Evolutionary conservation across 2,329 filamentous ascomycete genomes (phyloP).

Genomic region (Cordyceps javanica): DNA sequence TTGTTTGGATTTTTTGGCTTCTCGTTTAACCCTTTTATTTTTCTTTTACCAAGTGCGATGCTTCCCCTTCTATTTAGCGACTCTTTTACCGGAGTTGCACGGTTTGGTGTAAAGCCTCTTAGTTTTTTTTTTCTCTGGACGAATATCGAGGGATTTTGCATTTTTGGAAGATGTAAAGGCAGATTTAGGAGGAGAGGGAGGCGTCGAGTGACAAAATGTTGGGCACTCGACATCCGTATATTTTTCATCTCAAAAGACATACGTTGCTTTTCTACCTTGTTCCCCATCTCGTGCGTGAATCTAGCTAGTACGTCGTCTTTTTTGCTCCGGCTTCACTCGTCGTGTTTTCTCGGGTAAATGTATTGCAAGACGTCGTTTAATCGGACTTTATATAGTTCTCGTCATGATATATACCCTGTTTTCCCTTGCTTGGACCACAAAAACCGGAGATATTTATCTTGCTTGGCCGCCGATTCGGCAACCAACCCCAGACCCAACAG

Average conservation of each 20-base stretch:
- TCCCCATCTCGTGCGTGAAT: neutral
- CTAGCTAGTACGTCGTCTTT: neutral
- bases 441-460: too few species aligned
- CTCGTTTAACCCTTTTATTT: neutral
- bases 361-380: too few species aligned
- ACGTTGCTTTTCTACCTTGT: neutral
- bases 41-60: conserved; percentile 8
- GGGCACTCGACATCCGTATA: conserved; percentile 11
- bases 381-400: too few species aligned
- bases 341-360: too few species aligned
- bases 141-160: conserved; percentile 3
- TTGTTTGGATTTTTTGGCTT: conserved; percentile 1
- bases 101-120: conserved; percentile 12
- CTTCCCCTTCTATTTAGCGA: conserved; percentile 15
- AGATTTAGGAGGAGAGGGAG: conserved; percentile 2
- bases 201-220: neutral
- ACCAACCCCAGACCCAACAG: too few species aligned
- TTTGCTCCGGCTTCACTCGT: neutral
- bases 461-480: too few species aligned
- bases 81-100: conserved; percentile 10
- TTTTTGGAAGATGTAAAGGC: conserved; percentile 6
- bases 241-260: conserved; percentile 10
- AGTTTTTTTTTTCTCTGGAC: conserved; percentile 7
- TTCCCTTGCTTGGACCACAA: too few species aligned
- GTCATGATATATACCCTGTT: too few species aligned